These are phyloP conservation scores for Sordaria brevicollis DNA, from an alignment of 495 filamentous ascomycete genomes.

Conservation along the genomic window DNA sequence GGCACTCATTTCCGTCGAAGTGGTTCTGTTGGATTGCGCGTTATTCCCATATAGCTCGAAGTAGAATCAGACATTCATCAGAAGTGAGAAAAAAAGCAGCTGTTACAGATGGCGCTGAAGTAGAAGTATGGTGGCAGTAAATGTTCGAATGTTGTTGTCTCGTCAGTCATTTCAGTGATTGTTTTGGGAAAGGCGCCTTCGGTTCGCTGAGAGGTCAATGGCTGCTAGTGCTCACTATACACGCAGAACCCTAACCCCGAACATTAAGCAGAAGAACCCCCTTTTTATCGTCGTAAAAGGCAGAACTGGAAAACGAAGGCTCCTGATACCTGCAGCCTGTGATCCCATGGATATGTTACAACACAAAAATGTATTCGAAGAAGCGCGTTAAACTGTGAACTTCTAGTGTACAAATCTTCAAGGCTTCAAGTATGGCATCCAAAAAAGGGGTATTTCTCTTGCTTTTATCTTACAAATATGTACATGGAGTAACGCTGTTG, in stretches of 20 bases:
- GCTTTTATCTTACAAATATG: background rate
- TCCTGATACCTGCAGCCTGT: too few species aligned
- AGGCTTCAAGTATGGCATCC: background rate
- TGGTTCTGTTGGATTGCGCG: background rate
- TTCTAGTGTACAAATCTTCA: background rate
- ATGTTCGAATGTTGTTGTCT: background rate
- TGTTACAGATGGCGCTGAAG: too few species aligned
- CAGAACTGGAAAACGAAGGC: background rate
- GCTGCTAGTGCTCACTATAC: background rate
- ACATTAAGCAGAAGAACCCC: background rate
- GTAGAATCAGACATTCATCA: background rate
- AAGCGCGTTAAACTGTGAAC: too few species aligned
- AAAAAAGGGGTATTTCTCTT: background rate
- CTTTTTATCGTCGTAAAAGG: background rate
- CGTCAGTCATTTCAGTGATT: background rate
- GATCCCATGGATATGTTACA: too few species aligned
- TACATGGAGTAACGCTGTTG: background rate
- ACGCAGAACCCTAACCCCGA: constrained; percentile 4
- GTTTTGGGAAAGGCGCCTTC: background rate
- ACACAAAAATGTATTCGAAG: too few species aligned
- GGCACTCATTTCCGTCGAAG: background rate
- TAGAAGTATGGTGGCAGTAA: background rate
- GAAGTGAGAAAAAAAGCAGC: background rate
- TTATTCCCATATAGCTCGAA: background rate
- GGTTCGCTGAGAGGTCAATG: background rate